Base-by-base conservation (phyloP, 2,329 filamentous ascomycete species). In the Microascus cirrosus region DNA sequence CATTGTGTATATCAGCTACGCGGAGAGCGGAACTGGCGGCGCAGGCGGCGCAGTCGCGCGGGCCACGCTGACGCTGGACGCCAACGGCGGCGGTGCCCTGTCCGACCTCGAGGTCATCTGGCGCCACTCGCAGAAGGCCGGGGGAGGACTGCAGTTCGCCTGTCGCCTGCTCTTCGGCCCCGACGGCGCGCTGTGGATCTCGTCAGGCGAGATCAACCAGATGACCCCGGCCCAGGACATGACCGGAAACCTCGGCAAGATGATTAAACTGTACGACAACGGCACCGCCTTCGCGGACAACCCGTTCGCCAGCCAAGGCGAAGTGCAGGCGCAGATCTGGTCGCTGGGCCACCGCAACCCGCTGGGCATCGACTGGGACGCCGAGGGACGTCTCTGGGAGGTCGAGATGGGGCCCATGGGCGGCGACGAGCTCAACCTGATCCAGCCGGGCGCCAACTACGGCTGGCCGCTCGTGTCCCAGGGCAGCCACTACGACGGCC, bases 361-460 rank as follows among this genome's bases (percentile, higher is more conserved):
- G 34, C 63, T 69, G 20, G 68, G 68, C 61, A 67, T 69, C 59
- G 67, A 67, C 67, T 68, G 62, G 59, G 68, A 70, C 63, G 66
- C 63, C 52, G 56, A 70, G 61, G 67, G 67, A 4, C 67, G 67
- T 55, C 66, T 70, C 59, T 70, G 68, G 68, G 68, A 70, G 63
- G 59, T 69, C 60, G 68, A 70, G 62, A 70, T 70, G 68, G 68
- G 68, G 2, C 68, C 68, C 55, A 66, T 65, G 63, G 68, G 68
- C 61, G 68, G 68, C 62, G 68, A 70, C 59, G 68, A 70, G 65
- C 61, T 70, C 62, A 70, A 70, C 64, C 63, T 70, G 62, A 70
- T 70, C 64, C 20, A 68, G 62, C 42, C 53, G 56, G 68, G 67
- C 61, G 65, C 62, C 63, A 70, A 70, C 64, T 70, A 70, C 62